A percentile compares a stretch with the other conserved stretches of the same genome.
These are phyloP conservation scores for Thelephora aurantiotincta DNA, from an alignment of 768 basidiomycete genomes.

Conservation along the genomic window DNA sequence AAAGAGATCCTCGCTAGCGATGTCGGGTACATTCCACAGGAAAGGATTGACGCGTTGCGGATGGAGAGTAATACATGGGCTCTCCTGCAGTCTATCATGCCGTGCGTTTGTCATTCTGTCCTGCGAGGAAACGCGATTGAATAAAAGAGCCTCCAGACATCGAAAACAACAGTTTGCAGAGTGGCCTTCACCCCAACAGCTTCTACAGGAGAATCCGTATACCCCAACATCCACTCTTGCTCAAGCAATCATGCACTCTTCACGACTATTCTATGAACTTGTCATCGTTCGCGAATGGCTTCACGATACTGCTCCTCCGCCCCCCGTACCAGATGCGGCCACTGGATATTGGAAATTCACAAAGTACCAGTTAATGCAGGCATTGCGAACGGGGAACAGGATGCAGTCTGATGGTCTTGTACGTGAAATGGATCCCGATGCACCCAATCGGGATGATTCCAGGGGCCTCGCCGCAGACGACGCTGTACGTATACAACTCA, in stretches of 20 bases:
- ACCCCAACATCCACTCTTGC: slow-evolving; percentile 67
- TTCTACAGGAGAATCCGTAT: slow-evolving; percentile 66
- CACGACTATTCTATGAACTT: slow-evolving; percentile 58
- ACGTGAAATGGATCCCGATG: slow-evolving; percentile 72
- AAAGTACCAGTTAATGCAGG: slow-evolving; percentile 57
- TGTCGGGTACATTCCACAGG: slow-evolving; percentile 23
- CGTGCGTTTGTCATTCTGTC: slow-evolving; percentile 29
- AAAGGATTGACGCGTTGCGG: slow-evolving; percentile 47
- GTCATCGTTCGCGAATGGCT: slow-evolving; percentile 82
- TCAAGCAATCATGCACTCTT: slow-evolving; percentile 55
- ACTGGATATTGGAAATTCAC: slow-evolving; percentile 82
- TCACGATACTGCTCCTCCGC: slow-evolving; percentile 61
- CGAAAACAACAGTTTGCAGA: slow-evolving; percentile 46
- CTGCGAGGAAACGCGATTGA: background rate
- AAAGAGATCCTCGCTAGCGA: slow-evolving; percentile 32
- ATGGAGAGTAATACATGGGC: slow-evolving; percentile 78
- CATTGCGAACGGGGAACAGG: slow-evolving; percentile 32
- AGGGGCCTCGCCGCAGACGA: slow-evolving; percentile 61
- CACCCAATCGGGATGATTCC: slow-evolving; percentile 42
- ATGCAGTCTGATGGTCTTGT: slow-evolving; percentile 34
- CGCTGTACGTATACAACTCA: slow-evolving; percentile 33
- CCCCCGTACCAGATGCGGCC: slow-evolving; percentile 49
- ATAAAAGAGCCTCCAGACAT: slow-evolving; percentile 25
- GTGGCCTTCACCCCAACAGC: slow-evolving; percentile 32
- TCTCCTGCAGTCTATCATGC: slow-evolving; percentile 62